These are phyloP conservation scores for Penicillium coffeae DNA, from an alignment of 495 filamentous ascomycete species.

Conservation along the genomic window DNA sequence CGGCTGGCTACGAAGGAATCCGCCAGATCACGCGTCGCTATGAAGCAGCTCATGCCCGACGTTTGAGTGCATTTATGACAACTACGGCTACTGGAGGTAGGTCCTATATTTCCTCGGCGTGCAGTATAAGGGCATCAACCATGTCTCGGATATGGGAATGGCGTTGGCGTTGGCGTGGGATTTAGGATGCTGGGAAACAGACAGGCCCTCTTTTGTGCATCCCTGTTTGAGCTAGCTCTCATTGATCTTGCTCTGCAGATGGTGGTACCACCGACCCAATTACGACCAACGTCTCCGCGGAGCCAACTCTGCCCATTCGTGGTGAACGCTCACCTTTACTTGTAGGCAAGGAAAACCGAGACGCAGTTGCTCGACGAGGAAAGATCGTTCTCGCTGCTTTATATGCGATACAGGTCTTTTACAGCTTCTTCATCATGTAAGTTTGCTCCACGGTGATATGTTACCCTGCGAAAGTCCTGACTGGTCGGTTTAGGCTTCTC, in stretches of 20 bases:
- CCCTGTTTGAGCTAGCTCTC: conserved; percentile 23
- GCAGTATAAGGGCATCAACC: background rate
- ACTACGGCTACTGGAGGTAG: conserved; percentile 34
- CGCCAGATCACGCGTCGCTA: conserved; percentile 73
- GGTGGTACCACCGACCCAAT: conserved; percentile 41
- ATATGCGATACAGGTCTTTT: conserved; percentile 94
- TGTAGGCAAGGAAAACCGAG: conserved; percentile 54
- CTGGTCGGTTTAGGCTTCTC: conserved; percentile 62
- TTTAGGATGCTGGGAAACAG: conserved; percentile 1
- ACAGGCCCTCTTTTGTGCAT: background rate
- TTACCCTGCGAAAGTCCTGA: background rate
- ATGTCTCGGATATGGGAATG: background rate
- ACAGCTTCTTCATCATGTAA: conserved; percentile 99
- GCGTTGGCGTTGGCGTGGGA: conserved; percentile 5
- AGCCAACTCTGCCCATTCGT: conserved; percentile 16
- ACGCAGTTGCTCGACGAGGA: conserved; percentile 50
- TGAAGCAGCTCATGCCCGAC: conserved; percentile 56
- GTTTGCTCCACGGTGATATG: conserved; percentile 30
- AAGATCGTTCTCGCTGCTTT: conserved; percentile 74
- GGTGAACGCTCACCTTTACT: conserved; percentile 68
- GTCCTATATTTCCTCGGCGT: conserved; percentile 41
- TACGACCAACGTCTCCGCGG: conserved; percentile 22
- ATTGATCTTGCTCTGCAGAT: conserved; percentile 40
- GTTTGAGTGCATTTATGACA: conserved; percentile 42
- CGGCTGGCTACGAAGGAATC: conserved; percentile 86